These are phyloP conservation scores for Fraxinus baroniana DNA, from an alignment of 305 asterid genomes.

Conservation along the genomic window DNA sequence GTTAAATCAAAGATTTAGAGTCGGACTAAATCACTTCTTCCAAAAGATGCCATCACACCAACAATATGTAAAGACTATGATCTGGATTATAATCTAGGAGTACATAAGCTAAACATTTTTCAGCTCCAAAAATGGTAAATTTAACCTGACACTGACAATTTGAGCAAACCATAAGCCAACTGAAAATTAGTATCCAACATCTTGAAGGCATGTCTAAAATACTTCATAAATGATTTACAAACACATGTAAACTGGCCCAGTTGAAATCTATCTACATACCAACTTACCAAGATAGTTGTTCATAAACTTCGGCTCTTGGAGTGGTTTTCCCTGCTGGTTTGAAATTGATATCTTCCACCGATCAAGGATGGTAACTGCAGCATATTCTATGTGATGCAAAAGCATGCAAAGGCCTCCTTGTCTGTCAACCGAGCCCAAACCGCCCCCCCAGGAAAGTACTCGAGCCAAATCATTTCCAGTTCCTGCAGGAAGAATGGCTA, in stretches of 20 bases:
- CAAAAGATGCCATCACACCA: background rate
- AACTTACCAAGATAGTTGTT: conserved; percentile 84
- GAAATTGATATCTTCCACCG: conserved; percentile 82
- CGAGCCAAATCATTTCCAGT: conserved; percentile 99
- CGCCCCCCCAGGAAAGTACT: conserved; percentile 96
- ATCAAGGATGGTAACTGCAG: conserved; percentile 97
- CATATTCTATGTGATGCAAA: conserved; percentile 84
- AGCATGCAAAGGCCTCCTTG: conserved; percentile 94
- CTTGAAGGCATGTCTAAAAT: background rate
- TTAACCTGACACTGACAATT: background rate
- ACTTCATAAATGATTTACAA: background rate
- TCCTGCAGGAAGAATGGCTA: conserved; percentile 98
- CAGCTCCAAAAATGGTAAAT: background rate
- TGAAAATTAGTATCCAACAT: background rate
- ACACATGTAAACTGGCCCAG: conserved; percentile 22
- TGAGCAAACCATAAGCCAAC: background rate
- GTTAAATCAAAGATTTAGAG: background rate
- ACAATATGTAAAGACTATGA: background rate
- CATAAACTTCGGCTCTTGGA: conserved; percentile 70
- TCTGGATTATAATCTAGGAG: background rate
- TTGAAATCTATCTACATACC: conserved; percentile 26
- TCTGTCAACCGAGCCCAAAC: conserved; percentile 94
- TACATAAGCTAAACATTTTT: background rate
- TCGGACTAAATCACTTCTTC: background rate
- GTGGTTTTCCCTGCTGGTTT: conserved; percentile 66